phyloP scores from a whole-genome alignment of 176 grass and related monocot species.

The Rhynchospora pubera region DNA sequence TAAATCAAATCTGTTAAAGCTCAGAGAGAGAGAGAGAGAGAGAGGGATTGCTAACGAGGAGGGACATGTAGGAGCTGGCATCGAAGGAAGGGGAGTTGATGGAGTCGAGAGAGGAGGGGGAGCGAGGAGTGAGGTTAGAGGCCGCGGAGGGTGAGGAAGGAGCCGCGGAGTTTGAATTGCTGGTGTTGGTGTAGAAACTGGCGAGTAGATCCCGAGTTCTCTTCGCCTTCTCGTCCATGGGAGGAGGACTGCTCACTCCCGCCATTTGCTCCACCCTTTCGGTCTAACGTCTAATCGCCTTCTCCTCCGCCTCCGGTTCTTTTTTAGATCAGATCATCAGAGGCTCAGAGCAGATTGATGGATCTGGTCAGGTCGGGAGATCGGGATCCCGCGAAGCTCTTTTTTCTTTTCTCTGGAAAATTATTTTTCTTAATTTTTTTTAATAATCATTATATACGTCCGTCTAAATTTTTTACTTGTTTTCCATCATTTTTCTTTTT shows the following conservation, averaged over 20 bases:
- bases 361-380: neutral
- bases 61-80: conserved; percentile 76
- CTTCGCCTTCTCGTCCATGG: conserved; percentile 87
- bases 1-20: neutral
- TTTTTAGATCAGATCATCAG: neutral
- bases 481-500: too few relatives aligned
- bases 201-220: conserved; percentile 88
- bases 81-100: conserved; percentile 88
- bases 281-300: neutral
- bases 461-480: too few relatives aligned
- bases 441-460: neutral
- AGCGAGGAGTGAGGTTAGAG: conserved; percentile 17
- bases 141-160: conserved; percentile 16
- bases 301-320: neutral
- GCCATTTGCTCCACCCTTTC: neutral
- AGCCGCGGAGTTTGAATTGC: conserved; percentile 17
- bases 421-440: neutral
- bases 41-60: conserved; percentile 67
- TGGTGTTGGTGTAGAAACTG: conserved; percentile 80
- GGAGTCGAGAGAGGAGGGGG: conserved; percentile 62
- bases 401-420: neutral
- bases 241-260: neutral
- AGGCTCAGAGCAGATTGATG: neutral
- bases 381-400: neutral
- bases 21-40: conserved; percentile 7